Evolutionary conservation across 345 rosid genomes (phyloP).

Genomic region (Boechera stricta): DNA sequence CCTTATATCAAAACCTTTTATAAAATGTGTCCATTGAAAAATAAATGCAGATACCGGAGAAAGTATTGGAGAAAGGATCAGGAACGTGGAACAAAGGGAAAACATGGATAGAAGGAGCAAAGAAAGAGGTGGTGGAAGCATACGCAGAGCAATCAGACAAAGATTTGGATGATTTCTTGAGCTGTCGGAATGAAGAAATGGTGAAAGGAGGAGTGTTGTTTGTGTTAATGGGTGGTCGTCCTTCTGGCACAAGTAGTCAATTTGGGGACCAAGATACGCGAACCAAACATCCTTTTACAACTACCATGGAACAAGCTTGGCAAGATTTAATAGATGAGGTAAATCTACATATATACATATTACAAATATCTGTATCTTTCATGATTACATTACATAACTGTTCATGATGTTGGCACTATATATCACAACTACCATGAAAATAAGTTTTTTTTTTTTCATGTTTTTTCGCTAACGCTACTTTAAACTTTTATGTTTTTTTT

Average conservation of each 20-base stretch:
- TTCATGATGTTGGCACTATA: conserved; percentile 28
- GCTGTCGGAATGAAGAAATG: conserved; percentile 62
- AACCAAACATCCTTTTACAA: conserved; percentile 65
- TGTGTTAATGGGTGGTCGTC: conserved; percentile 63
- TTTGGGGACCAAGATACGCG: conserved; percentile 56
- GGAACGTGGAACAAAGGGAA: conserved; percentile 61
- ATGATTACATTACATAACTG: conserved; percentile 31
- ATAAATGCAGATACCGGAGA: conserved; percentile 55
- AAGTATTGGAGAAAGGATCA: conserved; percentile 52
- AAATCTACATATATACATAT: background rate
- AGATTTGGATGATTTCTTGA: conserved; percentile 59
- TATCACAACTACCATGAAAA: conserved; percentile 5
- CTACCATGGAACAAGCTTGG: conserved; percentile 70
- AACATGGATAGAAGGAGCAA: conserved; percentile 67
- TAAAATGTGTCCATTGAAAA: background rate
- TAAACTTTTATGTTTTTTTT: background rate
- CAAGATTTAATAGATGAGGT: conserved; percentile 66
- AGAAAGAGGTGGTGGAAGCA: conserved; percentile 58
- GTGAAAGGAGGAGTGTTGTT: conserved; percentile 62
- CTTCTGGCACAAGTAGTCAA: conserved; percentile 50
- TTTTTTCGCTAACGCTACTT: background rate
- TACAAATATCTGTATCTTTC: conserved; percentile 21
- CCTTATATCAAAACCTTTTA: background rate
- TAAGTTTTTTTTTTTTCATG: background rate
- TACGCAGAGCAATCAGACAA: conserved; percentile 58